phyloP scores from a whole-genome alignment of 2,329 filamentous ascomycete genomes.

The Xylariomycetidae sp. region DNA sequence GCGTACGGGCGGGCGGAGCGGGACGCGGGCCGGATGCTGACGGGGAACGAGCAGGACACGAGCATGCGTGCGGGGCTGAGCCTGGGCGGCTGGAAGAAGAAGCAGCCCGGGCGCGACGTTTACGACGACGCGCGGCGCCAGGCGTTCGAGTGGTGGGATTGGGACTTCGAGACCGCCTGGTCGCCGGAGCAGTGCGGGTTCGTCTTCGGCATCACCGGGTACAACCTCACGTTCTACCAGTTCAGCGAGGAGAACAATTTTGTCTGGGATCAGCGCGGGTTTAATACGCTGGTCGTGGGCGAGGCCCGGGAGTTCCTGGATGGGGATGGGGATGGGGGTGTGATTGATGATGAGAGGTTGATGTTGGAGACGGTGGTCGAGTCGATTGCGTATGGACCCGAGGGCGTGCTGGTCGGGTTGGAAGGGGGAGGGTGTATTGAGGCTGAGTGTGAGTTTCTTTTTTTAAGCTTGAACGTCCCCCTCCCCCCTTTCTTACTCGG shows the following conservation, averaged over 20 bases:
- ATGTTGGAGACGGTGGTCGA: constrained; percentile 54
- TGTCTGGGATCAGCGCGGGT: constrained; percentile 58
- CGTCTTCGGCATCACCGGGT: constrained; percentile 49
- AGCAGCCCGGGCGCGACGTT: constrained; percentile 50
- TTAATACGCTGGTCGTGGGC: constrained; percentile 51
- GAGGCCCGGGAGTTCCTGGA: constrained; percentile 55
- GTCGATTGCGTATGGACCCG: constrained; percentile 45
- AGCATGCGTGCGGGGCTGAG: constrained; percentile 55
- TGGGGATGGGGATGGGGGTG: too few species aligned
- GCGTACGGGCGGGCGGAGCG: constrained; percentile 41
- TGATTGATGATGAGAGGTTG: constrained; percentile 54
- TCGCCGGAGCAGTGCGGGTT: constrained; percentile 52
- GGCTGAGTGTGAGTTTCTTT: constrained; percentile 19
- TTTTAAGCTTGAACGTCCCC: neutral
- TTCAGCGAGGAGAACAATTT: constrained; percentile 59
- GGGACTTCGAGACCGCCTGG: constrained; percentile 51
- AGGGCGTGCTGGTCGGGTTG: constrained; percentile 49
- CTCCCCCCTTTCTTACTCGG: too few species aligned
- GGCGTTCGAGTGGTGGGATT: constrained; percentile 55
- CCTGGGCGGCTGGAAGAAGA: constrained; percentile 61
- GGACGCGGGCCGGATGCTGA: constrained; percentile 53
- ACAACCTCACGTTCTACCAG: constrained; percentile 59
- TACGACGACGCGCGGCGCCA: too few species aligned
- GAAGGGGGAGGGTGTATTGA: constrained; percentile 40
- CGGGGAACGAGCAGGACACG: constrained; percentile 56